Base-by-base conservation (phyloP, 371 early-diverging fungal genomes). In the Basidiobolus heterosporus region DNA sequence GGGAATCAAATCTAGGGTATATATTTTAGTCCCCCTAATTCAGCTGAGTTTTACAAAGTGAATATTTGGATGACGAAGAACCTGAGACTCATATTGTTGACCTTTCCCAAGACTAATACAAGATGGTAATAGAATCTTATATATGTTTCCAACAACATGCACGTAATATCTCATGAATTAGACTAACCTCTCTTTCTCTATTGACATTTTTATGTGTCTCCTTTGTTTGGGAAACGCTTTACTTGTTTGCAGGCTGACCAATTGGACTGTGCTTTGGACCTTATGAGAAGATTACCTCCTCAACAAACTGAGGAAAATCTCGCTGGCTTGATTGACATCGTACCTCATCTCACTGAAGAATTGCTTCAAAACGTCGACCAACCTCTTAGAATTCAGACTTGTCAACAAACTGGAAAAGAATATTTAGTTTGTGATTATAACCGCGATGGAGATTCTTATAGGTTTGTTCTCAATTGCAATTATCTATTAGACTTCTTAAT, bases 281-380 rank as follows among this genome's bases (percentile, higher is more conserved):
- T 97, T 43, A 91, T 96, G 91, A 78, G 98, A 49, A 83, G 98
- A 19, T 71, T 95, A 40, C 92, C 96, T 23, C 98, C 98, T 49
- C 82, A 89, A 55, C 78, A 88, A 50, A 76, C 85, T 8, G 88
- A 88, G 56, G 78, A 80, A 53, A 93, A 93, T 60, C 62, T 96
- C 44, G 67, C 65, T n/a, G 78, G 80, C 35, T 72, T 97, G 9
- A 61, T 90, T 21, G 76, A 84, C 18, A 66, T 94, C 9, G 77
- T 80, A 1, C 91, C 95, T 9, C 81, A 88, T 53, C 66, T 91
- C 47, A 79, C 84, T 18, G 96, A 91, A 49, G 93, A 94, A 43
- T 65, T 97, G 24, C 66, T 93, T 15, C 78, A 85, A 23, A 69
- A 87, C 4, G 74, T 97, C 41, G 95, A 97, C 69, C 91, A 91